Evolutionary conservation across 2,329 filamentous ascomycete species (phyloP).

Genomic region (Orbilia javanica): DNA sequence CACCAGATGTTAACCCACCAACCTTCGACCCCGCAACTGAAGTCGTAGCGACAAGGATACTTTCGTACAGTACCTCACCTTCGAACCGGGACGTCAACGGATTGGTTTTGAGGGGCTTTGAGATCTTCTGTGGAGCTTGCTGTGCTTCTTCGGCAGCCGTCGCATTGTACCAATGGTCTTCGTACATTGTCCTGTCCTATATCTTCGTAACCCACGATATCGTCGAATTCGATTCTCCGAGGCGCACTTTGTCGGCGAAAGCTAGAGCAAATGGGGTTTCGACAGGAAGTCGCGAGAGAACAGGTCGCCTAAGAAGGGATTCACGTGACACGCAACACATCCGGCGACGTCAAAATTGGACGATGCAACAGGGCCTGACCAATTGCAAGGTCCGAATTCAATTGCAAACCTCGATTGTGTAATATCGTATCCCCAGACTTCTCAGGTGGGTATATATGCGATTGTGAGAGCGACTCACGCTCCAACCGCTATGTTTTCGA

Average conservation of each 20-base stretch:
- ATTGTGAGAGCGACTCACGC: conserved; percentile 5
- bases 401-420: neutral
- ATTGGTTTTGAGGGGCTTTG: conserved; percentile 27
- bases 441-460: neutral
- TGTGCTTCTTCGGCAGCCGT: conserved; percentile 40
- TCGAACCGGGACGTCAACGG: conserved; percentile 36
- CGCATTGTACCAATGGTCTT: conserved; percentile 62
- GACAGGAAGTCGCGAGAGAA: conserved; percentile 14
- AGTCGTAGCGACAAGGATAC: conserved; percentile 19
- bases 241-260: neutral
- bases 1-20: conserved; percentile 20
- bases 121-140: conserved; percentile 21
- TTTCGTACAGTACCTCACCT: conserved; percentile 56
- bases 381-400: conserved; percentile 4
- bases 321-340: conserved; percentile 43
- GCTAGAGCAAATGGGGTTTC: neutral
- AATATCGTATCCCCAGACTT: neutral
- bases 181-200: conserved; percentile 59
- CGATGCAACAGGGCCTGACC: conserved; percentile 32
- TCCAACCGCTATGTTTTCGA: conserved; percentile 40
- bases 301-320: conserved; percentile 26
- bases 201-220: neutral
- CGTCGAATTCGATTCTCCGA: neutral
- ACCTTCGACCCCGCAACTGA: neutral
- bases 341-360: conserved; percentile 23